Evolutionary conservation across 2,329 filamentous ascomycete species (phyloP), one percentile per base, ranked within the genome.

Genomic region (Aulographum hederae): DNA sequence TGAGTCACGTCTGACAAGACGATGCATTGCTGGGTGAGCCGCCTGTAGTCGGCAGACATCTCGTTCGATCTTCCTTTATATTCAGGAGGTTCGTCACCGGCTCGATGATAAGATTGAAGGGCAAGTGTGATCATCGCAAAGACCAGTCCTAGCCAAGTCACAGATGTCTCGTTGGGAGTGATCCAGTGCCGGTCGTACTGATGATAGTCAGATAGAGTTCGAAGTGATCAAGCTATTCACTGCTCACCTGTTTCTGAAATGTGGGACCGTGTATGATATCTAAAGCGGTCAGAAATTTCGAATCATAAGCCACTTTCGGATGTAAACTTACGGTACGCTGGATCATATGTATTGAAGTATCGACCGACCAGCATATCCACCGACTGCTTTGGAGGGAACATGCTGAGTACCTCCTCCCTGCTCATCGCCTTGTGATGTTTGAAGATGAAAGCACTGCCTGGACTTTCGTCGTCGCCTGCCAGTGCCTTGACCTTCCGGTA

Each of bases 271-370:
- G 58, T 33, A 65, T 58, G 34, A 64, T 62, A 34, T 62, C 38
- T 37, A 28, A 27, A 4, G 17, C 11, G 18, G 17, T 28, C 5
- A 31, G 19, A n/a, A n/a, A 13, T 26, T 20, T 12, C 21, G 21
- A 25, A 6, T 34, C 15, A 30, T 8, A 29, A 25, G 13, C 10
- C 21, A 13, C 13, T 25, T 17, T 11, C 28, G 18, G 8, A 28
- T 10, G 20, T 23, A 6, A 28, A 73, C 69, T 42, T 46, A 61
- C 58, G 65, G 31, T 69, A 65, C 18, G 66, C 64, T 11, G 69
- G 71, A 41, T 75, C 71, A 41, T 70, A 72, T 18, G 78, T 86
- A 48, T 86, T 86, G 60, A 95, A 94, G 48, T 91, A 98, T 37
- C 86, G 73, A 38, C 76, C 75, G 38, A 93, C 78, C 13, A 95